Evolutionary conservation across 441 rosid genomes (phyloP), one percentile per base, ranked within the genome.

Genomic region (Bocquillonia castaneifolia): DNA sequence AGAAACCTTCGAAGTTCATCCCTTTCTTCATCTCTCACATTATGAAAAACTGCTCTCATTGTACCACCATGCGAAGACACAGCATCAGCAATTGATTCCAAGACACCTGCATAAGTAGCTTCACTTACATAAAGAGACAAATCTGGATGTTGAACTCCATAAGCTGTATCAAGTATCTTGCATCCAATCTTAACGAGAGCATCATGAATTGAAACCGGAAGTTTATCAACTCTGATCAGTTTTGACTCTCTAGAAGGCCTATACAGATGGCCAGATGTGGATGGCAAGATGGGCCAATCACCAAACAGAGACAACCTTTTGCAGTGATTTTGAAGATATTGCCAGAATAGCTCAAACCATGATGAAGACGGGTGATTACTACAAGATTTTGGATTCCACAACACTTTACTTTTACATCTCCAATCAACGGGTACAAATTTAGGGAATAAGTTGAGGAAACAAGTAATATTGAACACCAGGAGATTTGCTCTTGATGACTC

Each of bases 271-370:
- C 97, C 97, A 72, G 99, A 83, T 48, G 83, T 85, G 54, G 97
- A 87, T 67, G 99, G 99, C 82, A 94, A 80, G 75, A 94, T 86
- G 52, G 99, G 99, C 99, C 99, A 94, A 72, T 91, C 99, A 78
- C 84, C 75, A 74, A 94, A 92, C 68, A 86, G 34, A 20, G 90
- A 85, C 55, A 94, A 78, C 57, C 80, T 86, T 76, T 83, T 88
- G 72, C 96, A 84, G 45, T 77, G 83, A 72, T 72, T 76, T 75
- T 10, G 84, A 70, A 94, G 85, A 79, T 94, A 94, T 74, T 76
- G 86, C 97, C 99, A 94, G 70, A 94, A 90, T 66, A 90, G 80
- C 78, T 75, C 63, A 90, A 94, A 82, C 99, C 99, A 94, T 79
- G 92, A 75, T 55, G 86, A 79, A 62, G 86, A 83, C 39, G 97